These are phyloP conservation scores for Moesziomyces sp. DNA, from an alignment of 1,284 basidiomycete species.

Conservation along the genomic window DNA sequence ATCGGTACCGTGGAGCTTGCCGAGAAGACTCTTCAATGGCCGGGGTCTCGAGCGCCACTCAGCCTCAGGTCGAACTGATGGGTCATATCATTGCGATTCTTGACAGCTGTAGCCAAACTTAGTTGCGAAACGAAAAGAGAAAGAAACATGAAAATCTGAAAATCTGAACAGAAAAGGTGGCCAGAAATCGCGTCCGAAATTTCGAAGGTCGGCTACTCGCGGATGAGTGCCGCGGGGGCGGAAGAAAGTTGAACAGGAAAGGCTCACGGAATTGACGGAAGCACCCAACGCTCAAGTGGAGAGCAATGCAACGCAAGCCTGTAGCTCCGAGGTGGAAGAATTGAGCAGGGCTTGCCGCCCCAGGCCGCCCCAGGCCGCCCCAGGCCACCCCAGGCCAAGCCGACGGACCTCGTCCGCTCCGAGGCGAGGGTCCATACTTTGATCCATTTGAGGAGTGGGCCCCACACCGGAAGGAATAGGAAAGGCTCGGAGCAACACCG, in stretches of 20 bases:
- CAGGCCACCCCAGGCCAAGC: background rate
- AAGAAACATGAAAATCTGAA: background rate
- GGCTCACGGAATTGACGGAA: constrained; percentile 37
- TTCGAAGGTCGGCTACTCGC: constrained; percentile 12
- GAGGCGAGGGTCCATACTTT: background rate
- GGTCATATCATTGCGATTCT: constrained; percentile 2
- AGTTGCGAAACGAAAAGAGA: background rate
- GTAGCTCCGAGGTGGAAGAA: constrained; percentile 26
- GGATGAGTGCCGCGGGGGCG: constrained; percentile 31
- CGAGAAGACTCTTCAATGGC: background rate
- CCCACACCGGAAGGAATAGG: constrained; percentile 9
- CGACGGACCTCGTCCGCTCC: constrained; percentile 17
- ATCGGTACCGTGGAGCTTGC: background rate
- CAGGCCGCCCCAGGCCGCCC: too few species aligned
- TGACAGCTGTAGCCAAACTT: background rate
- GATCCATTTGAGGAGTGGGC: background rate
- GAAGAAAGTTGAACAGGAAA: constrained; percentile 31
- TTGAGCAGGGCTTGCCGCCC: too few species aligned
- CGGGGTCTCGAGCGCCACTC: background rate
- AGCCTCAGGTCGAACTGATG: constrained; percentile 1
- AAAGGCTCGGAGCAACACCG: constrained; percentile 1
- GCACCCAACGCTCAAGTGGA: background rate
- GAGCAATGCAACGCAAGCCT: constrained; percentile 11
- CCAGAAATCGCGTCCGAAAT: background rate
- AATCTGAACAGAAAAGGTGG: background rate